Conservation (phyloP, 2,329 filamentous ascomycete genomes). For the Penicillium psychrosexuale region DNA sequence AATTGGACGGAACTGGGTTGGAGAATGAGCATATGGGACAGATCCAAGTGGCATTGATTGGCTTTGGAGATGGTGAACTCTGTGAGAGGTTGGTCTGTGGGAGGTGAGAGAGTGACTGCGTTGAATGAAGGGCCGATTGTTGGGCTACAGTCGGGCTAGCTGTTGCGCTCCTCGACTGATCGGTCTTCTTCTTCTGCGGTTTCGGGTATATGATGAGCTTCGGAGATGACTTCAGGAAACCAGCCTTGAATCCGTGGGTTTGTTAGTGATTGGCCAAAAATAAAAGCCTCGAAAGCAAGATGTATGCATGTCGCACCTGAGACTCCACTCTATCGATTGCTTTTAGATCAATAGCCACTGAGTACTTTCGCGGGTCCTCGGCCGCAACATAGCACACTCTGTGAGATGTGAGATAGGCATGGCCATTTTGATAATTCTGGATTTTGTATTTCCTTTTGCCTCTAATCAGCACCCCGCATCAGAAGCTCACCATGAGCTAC, state of each 20-base stretch:
- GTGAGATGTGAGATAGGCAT: constrained; percentile 94
- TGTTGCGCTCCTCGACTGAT: constrained; percentile 52
- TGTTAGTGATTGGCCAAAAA: neutral
- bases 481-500: constrained; percentile 33
- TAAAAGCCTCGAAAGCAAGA: constrained; percentile 13
- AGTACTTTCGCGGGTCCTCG: constrained; percentile 77
- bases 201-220: constrained; percentile 91
- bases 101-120: constrained; percentile 30
- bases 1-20: constrained; percentile 88
- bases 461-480: constrained; percentile 16
- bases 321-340: constrained; percentile 88
- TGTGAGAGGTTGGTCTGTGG: constrained; percentile 33
- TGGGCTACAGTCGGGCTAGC: constrained; percentile 33
- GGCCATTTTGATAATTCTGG: constrained; percentile 87
- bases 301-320: constrained; percentile 56
- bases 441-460: constrained; percentile 87
- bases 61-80: constrained; percentile 36
- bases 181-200: constrained; percentile 62
- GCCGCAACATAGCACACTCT: constrained; percentile 93
- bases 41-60: constrained; percentile 74
- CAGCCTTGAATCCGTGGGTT: constrained; percentile 54
- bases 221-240: constrained; percentile 90
- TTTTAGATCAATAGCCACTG: constrained; percentile 80
- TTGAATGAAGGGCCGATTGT: constrained; percentile 34
- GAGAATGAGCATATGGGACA: constrained; percentile 95